Base-by-base conservation (phyloP, 2,329 filamentous ascomycete genomes). In the Bipolaris zeicola region DNA sequence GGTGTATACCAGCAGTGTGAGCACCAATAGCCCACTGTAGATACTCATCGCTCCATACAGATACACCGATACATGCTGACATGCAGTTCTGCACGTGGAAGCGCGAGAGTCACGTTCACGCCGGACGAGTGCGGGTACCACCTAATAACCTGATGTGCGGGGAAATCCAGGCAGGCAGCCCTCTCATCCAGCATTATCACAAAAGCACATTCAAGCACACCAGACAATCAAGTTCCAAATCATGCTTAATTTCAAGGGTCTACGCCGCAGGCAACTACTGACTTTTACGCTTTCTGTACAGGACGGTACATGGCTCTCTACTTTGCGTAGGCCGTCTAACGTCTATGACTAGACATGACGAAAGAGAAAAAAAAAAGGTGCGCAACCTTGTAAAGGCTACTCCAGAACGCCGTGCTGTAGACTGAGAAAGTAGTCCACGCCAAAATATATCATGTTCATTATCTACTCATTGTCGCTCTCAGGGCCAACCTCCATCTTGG, bases 401-500 rank as follows among this genome's bases (percentile, higher is more conserved):
- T 52, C 57, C 54, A 57, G 34, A 69, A 71, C 66, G 65, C 68
- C 68, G 26, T 57, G 58, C 41, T 31, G 18, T 44, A 43, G 51
- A 50, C 44, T 47, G 46, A 58, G 44, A 48, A 58, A 22, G 57
- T 11, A 51, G 45, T 56, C 57, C 64, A 61, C 57, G 64, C 58
- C 58, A 60, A 58, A 53, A 61, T 52, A 62, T 53, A 50, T 45
- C 64, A 46, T 61, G 26, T 41, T 60, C 51, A 42, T 56, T 50
- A 33, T 50, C 61, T 71, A 71, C 61, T 72, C 67, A 51, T 66
- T 67, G 60, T 71, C 70, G 52, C 64, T 70, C 50, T 73, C 69
- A 34, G 68, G 60, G 31, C 70, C 70, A 43, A 73, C 58, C 58
- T 70, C 66, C 73, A 76, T 76, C 67, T 73, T 76, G 20, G 67